Evolutionary conservation across 306 rosid genomes (phyloP).

Genomic region (Ochetophila trinervis): DNA sequence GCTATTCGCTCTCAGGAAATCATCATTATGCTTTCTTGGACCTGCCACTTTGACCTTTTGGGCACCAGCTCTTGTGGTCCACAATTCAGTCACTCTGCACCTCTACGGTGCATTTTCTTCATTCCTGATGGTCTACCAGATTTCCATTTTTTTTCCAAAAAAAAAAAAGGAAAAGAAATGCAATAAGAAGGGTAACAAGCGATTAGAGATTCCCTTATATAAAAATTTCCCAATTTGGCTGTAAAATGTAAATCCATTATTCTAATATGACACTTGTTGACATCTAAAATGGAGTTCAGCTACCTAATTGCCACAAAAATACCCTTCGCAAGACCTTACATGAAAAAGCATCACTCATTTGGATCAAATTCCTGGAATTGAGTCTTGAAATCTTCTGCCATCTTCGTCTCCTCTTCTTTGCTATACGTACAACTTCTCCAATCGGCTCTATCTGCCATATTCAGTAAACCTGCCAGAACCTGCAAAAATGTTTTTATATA

Average conservation of each 20-base stretch:
- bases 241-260: neutral
- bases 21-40: no score
- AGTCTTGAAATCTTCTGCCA: constrained; percentile 62
- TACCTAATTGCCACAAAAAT: neutral
- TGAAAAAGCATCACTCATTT: constrained; percentile 36
- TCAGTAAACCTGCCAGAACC: constrained; percentile 92
- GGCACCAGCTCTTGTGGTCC: no score
- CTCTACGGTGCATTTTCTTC: no score
- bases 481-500: constrained; percentile 33
- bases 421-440: constrained; percentile 74
- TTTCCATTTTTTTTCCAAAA: neutral
- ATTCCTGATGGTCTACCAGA: no score
- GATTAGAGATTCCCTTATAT: neutral
- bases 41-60: no score
- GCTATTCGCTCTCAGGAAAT: no score
- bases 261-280: neutral
- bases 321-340: neutral
- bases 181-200: neutral
- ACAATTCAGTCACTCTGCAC: no score
- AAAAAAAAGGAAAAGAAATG: neutral
- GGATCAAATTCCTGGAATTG: constrained; percentile 82
- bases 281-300: no score
- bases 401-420: constrained; percentile 78
- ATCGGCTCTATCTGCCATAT: constrained; percentile 83
- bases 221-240: neutral